Evolutionary conservation across 2,329 filamentous ascomycete genomes (phyloP).

Genomic region (Sporothrix luriei): DNA sequence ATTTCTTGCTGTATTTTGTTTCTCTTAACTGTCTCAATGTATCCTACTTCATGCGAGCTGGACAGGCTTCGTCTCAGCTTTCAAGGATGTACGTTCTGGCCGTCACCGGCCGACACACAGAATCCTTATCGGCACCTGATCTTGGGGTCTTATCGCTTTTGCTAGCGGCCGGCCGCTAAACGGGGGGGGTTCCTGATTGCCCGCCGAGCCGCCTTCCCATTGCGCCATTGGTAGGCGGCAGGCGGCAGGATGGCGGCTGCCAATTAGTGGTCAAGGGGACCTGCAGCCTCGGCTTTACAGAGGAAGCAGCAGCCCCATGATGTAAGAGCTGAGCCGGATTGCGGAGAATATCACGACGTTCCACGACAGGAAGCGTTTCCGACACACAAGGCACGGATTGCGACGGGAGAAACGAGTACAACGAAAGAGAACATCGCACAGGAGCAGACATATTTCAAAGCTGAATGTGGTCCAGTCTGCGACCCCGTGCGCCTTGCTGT

Average conservation of each 20-base stretch:
- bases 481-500: neutral
- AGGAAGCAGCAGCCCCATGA: conserved; percentile 1
- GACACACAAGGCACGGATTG: neutral
- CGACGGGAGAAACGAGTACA: neutral
- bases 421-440: neutral
- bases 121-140: conserved; percentile 37
- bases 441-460: neutral
- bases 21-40: neutral
- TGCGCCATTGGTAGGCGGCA: conserved; percentile 7
- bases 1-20: neutral
- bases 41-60: neutral
- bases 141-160: conserved; percentile 30
- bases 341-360: conserved; percentile 23
- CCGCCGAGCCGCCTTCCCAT: conserved; percentile 3
- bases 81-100: neutral
- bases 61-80: neutral
- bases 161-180: conserved; percentile 22
- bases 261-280: conserved; percentile 13
- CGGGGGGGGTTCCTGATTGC: neutral
- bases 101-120: conserved; percentile 4
- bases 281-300: conserved; percentile 27
- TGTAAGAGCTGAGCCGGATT: conserved; percentile 24
- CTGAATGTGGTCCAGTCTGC: conserved; percentile 23
- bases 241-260: neutral
- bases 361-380: conserved; percentile 15